Conservation (phyloP, 129 eudicot genomes). For the Erigeron canadensis region DNA sequence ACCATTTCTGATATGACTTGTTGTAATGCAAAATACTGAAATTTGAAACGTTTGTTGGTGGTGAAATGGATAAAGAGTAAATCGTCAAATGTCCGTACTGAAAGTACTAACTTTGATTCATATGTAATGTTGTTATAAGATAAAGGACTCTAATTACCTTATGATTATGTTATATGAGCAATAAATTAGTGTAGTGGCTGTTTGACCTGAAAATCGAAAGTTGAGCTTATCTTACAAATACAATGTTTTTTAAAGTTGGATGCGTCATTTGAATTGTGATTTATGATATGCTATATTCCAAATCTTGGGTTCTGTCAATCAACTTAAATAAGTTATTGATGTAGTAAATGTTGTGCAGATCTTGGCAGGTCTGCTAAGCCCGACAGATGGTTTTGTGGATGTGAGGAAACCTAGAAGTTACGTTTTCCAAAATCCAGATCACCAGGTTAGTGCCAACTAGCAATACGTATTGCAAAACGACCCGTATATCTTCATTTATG, state of each 20-base stretch:
- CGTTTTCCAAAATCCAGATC: conserved; percentile 94
- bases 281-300: not conserved
- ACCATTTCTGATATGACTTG: not conserved
- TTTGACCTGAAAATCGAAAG: not conserved
- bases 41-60: not conserved
- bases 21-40: not conserved
- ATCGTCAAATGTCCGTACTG: not conserved
- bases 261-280: not conserved
- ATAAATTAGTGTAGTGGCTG: not conserved
- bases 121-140: not conserved
- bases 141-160: not conserved
- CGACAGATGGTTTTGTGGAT: conserved; percentile 56
- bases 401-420: conserved; percentile 83
- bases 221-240: not conserved
- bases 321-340: not conserved
- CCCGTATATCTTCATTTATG: not conserved
- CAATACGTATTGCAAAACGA: not conserved
- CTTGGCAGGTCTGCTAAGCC: conserved; percentile 77
- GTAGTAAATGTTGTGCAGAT: conserved; percentile 41
- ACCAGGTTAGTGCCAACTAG: conserved; percentile 53
- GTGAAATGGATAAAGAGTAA: not conserved
- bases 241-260: not conserved
- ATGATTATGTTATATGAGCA: not conserved
- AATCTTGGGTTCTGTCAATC: not conserved
- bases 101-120: not conserved